These are phyloP conservation scores for Cystobasidium sp. DNA, from an alignment of 1,284 basidiomycete species.

Conservation along the genomic window DNA sequence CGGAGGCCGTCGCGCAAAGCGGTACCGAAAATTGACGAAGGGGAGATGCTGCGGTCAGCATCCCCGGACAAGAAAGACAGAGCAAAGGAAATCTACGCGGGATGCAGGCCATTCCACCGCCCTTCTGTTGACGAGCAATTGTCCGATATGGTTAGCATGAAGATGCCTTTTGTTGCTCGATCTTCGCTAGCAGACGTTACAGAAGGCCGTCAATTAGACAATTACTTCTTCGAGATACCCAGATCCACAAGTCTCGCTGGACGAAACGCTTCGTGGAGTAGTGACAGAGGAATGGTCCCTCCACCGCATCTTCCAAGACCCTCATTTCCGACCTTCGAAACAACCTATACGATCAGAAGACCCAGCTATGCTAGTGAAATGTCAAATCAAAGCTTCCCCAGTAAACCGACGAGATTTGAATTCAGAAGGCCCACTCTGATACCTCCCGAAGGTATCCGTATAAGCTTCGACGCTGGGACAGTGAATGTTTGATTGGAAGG, in stretches of 20 bases:
- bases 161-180: background rate
- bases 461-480: constrained; percentile 16
- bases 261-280: background rate
- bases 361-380: constrained; percentile 23
- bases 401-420: constrained; percentile 14
- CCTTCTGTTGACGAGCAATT: background rate
- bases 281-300: constrained; percentile 4
- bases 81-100: background rate
- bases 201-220: background rate
- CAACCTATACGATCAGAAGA: constrained; percentile 3
- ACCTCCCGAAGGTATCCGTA: constrained; percentile 7
- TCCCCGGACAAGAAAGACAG: background rate
- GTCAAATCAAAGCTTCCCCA: constrained; percentile 21
- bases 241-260: constrained; percentile 4
- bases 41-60: background rate
- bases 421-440: background rate
- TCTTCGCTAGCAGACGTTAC: background rate
- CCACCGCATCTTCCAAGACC: constrained; percentile 10
- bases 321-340: background rate
- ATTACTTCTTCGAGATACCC: background rate
- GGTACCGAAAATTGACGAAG: background rate
- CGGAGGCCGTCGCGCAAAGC: background rate
- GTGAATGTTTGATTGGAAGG: background rate
- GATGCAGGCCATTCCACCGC: constrained; percentile 9
- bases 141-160: background rate